These are phyloP conservation scores for Cyanophora paradoxa DNA, from an alignment of 78 protist genomes.

Conservation along the genomic window DNA sequence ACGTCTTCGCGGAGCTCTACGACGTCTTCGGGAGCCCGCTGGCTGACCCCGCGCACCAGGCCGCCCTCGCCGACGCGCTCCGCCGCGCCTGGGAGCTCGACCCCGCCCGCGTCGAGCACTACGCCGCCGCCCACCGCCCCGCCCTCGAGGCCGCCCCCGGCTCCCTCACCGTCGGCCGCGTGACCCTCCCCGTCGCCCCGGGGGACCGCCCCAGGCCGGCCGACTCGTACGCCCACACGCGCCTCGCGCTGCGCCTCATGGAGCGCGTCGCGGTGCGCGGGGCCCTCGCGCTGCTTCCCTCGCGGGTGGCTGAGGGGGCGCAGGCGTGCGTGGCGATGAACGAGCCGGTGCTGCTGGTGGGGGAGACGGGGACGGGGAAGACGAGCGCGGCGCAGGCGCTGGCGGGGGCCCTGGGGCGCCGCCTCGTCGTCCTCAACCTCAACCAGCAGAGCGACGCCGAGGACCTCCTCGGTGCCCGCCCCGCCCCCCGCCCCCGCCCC, in stretches of 20 bases:
- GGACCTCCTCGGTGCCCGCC: conserved; percentile 98
- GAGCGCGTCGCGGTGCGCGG: conserved; percentile 78
- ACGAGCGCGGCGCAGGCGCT: conserved; percentile 90
- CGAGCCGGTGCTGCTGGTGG: conserved; percentile 86
- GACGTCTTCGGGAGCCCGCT: conserved; percentile 58
- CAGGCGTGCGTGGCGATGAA: conserved; percentile 48
- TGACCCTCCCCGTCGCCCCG: not conserved
- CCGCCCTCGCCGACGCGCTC: not conserved
- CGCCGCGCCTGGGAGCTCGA: not conserved
- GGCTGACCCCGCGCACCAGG: not conserved
- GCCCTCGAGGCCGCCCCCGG: not conserved
- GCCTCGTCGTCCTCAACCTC: conserved; percentile 79
- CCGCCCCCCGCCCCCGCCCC: too few relatives aligned
- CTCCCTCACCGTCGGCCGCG: not conserved
- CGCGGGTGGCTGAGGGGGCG: conserved; percentile 81
- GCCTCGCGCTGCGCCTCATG: conserved; percentile 46
- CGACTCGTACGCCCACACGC: conserved; percentile 61
- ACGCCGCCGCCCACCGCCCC: not conserved
- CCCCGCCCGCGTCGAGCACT: not conserved
- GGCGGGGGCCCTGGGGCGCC: conserved; percentile 58
- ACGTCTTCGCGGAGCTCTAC: conserved; percentile 22
- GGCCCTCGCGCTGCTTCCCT: conserved; percentile 59
- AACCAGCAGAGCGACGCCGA: conserved; percentile 90
- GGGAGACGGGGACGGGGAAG: conserved; percentile 95
- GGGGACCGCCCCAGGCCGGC: conserved; percentile 2